Base-by-base conservation (phyloP, 306 rosid species). In the Trifolium repens region DNA sequence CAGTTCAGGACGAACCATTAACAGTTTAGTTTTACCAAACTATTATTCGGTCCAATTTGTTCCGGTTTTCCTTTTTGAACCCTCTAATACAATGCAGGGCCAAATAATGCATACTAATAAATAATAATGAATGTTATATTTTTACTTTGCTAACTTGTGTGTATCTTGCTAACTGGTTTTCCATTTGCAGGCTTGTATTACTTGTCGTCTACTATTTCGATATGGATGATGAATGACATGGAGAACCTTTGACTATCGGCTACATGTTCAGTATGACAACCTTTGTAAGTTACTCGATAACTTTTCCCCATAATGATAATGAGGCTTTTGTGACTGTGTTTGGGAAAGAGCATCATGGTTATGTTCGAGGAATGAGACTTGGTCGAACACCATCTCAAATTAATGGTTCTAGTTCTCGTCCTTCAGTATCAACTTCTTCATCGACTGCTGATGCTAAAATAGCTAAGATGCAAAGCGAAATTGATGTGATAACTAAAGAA, bases 181-280 rank as follows among this genome's bases (percentile, higher is more conserved):
- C 74, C 71, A 73, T 82, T 76, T 90, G 92, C 96, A 93, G 96
- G 96, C 94, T 93, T 75, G 85, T 85, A 46, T 69, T 93, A 81
- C 73, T 89, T 30, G 88, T 73, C 43, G 87, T 90, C 87, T 78
- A 83, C 84, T 81, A 83, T 32, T 83, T 93, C 76, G 82, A 88
- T 40, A 66, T 76, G 19, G 94, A 82, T 50, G 98, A 87, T 53
- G 85, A 88, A 27, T 76, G 76, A 85, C 50, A 59, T 69, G 76
- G 78, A 86, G 59, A 74, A 84, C 49, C 89, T 82, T 79, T 82
- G 79, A 75, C 76, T 58, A 30, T 24, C 61, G 14, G 50, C 78
- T 78, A 67, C 79, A 79, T 75, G 77, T 74, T 85, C 84, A 61
- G 53, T 77, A 27, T 80, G 77, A 16, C 71, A 76, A 75, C 75